Evolutionary conservation across 192 early-diverging fungal genomes (phyloP).

Genomic region (Podila minutissima): DNA sequence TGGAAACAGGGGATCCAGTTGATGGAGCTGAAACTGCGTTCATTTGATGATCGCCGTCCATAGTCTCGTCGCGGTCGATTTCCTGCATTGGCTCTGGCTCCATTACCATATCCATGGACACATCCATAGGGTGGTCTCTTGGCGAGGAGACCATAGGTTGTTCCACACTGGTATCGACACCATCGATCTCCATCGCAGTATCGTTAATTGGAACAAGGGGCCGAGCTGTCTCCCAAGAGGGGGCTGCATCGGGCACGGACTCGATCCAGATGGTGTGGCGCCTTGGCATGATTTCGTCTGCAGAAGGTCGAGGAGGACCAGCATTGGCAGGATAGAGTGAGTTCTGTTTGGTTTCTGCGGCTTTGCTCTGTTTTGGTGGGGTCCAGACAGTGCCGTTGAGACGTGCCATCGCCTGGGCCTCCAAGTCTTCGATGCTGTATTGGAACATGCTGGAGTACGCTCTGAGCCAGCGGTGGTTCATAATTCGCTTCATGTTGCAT

Average conservation of each 20-base stretch:
- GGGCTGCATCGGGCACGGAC: conserved; percentile 22
- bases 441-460: conserved; percentile 62
- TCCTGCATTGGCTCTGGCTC: neutral
- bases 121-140: neutral
- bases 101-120: neutral
- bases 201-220: conserved; percentile 8
- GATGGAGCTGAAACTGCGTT: conserved; percentile 33
- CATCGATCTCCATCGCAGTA: conserved; percentile 45
- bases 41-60: conserved; percentile 34
- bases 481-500: conserved; percentile 80
- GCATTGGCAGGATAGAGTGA: conserved; percentile 9
- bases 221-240: conserved; percentile 37
- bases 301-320: conserved; percentile 40
- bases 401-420: conserved; percentile 43
- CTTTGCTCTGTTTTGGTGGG: conserved; percentile 25
- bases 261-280: conserved; percentile 52
- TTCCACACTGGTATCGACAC: neutral
- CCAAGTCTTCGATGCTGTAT: conserved; percentile 48
- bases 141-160: neutral
- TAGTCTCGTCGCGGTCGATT: conserved; percentile 10
- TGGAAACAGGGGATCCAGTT: conserved; percentile 35
- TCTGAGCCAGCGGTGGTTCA: conserved; percentile 73
- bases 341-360: conserved; percentile 9
- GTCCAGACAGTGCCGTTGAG: conserved; percentile 43
- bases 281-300: conserved; percentile 45